These are phyloP conservation scores for Pythium periplocum DNA, from an alignment of 352 stramenopile species.

Conservation along the genomic window DNA sequence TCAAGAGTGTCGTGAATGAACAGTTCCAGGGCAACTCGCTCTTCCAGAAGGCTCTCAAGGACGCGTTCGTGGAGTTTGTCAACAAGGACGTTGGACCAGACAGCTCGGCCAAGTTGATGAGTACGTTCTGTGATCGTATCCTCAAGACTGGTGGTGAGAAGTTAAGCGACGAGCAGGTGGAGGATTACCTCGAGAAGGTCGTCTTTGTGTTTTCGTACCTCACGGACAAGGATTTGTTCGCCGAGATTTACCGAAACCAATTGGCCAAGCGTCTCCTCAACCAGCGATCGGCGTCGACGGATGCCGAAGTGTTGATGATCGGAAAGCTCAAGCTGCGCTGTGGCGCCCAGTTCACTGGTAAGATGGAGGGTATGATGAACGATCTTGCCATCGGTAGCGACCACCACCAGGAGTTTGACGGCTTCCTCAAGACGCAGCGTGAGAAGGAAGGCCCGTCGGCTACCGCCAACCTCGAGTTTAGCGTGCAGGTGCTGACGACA, in stretches of 20 bases:
- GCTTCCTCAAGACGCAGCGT: conserved; percentile 84
- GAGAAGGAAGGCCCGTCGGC: conserved; percentile 47
- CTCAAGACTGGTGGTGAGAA: conserved; percentile 98
- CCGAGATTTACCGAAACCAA: conserved; percentile 98
- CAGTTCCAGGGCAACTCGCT: conserved; percentile 96
- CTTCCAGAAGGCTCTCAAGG: conserved; percentile 99
- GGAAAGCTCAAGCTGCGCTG: conserved; percentile 98
- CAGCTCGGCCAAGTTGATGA: conserved; percentile 99
- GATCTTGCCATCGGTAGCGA: conserved; percentile 97
- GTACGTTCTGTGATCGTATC: conserved; percentile 98
- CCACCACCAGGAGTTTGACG: conserved; percentile 96
- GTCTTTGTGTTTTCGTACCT: conserved; percentile 99
- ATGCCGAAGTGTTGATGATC: conserved; percentile 99
- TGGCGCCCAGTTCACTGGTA: conserved; percentile 98
- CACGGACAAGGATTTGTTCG: conserved; percentile 99
- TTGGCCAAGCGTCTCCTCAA: conserved; percentile 98
- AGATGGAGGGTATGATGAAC: conserved; percentile 99
- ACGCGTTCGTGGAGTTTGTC: conserved; percentile 99
- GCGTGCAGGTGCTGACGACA: conserved; percentile 97
- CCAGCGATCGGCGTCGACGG: conserved; percentile 95
- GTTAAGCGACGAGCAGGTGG: conserved; percentile 95
- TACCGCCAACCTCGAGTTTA: conserved; percentile 89
- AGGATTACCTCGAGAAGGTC: conserved; percentile 96
- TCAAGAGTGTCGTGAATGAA: conserved; percentile 95
- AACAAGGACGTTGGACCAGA: conserved; percentile 98